These are phyloP conservation scores for Nakazawaea populi DNA, from an alignment of 805 yeast genomes.

Conservation along the genomic window DNA sequence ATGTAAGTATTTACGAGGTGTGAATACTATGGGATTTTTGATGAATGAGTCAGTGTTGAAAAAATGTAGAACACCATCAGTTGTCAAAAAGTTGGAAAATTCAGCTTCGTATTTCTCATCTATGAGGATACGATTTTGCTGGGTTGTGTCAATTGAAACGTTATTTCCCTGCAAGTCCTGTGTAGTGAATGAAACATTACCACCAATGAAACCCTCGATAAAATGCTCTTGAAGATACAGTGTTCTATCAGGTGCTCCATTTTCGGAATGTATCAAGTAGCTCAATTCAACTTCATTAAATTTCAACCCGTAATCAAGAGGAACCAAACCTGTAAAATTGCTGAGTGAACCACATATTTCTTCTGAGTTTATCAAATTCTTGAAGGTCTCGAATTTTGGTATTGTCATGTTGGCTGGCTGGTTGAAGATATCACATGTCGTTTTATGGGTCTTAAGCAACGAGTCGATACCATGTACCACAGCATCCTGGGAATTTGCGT, in stretches of 20 bases:
- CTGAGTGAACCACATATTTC: constrained; percentile 19
- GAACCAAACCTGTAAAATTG: constrained; percentile 40
- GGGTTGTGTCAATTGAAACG: constrained; percentile 4
- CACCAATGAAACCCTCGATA: constrained; percentile 39
- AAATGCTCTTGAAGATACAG: constrained; percentile 27
- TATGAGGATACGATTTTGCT: constrained; percentile 30
- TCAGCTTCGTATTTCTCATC: constrained; percentile 28
- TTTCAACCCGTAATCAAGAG: constrained; percentile 33
- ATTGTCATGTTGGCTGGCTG: constrained; percentile 10
- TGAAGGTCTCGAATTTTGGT: constrained; percentile 12
- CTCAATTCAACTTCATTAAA: constrained; percentile 37
- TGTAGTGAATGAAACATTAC: constrained; percentile 27
- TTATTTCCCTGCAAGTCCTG: constrained; percentile 16
- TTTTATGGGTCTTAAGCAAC: constrained; percentile 30
- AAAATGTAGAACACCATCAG: constrained; percentile 45
- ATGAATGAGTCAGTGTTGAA: constrained; percentile 28
- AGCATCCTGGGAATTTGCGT: constrained; percentile 58
- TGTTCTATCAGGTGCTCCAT: constrained; percentile 24
- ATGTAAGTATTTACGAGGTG: constrained; percentile 50
- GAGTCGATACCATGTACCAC: constrained; percentile 59
- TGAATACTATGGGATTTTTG: constrained; percentile 29
- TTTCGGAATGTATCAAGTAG: constrained; percentile 29
- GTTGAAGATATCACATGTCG: constrained; percentile 24
- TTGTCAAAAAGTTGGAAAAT: constrained; percentile 34
- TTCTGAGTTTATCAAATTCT: constrained; percentile 12